These are phyloP conservation scores for Cymbopogon flexuosus DNA, from an alignment of 202 grass and related monocot genomes.

Conservation along the genomic window DNA sequence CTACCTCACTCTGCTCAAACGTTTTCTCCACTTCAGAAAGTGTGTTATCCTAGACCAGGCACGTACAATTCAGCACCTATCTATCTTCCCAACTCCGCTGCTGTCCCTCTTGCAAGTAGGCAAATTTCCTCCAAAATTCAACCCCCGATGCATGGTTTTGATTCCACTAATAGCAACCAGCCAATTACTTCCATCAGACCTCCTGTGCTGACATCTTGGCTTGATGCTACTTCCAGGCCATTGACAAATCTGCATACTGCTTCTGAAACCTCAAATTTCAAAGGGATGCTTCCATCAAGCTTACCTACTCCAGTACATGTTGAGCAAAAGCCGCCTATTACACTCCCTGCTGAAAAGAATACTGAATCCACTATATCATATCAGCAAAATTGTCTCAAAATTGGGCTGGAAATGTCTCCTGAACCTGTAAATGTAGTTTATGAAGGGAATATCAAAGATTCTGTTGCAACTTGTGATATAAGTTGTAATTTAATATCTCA, in stretches of 20 bases:
- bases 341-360: constrained; percentile 31
- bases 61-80: constrained; percentile 40
- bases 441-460: constrained; percentile 12
- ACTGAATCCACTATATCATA: constrained; percentile 7
- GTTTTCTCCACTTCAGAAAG: constrained; percentile 46
- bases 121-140: constrained; percentile 46
- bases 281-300: constrained; percentile 1
- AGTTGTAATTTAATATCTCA: not conserved
- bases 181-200: constrained; percentile 42
- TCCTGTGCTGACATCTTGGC: constrained; percentile 33
- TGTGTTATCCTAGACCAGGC: constrained; percentile 42
- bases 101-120: constrained; percentile 39
- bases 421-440: not conserved
- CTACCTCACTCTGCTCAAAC: constrained; percentile 36
- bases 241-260: constrained; percentile 8
- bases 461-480: constrained; percentile 14
- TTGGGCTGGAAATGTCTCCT: constrained; percentile 14
- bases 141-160: constrained; percentile 42
- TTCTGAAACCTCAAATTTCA: constrained; percentile 31
- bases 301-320: constrained; percentile 28
- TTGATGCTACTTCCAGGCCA: constrained; percentile 40
- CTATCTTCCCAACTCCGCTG: constrained; percentile 36
- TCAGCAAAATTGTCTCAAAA: constrained; percentile 3
- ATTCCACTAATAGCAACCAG: constrained; percentile 42
- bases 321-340: constrained; percentile 10